Base-by-base conservation (phyloP, 495 filamentous ascomycete genomes). In the Podospora fimiseda region DNA sequence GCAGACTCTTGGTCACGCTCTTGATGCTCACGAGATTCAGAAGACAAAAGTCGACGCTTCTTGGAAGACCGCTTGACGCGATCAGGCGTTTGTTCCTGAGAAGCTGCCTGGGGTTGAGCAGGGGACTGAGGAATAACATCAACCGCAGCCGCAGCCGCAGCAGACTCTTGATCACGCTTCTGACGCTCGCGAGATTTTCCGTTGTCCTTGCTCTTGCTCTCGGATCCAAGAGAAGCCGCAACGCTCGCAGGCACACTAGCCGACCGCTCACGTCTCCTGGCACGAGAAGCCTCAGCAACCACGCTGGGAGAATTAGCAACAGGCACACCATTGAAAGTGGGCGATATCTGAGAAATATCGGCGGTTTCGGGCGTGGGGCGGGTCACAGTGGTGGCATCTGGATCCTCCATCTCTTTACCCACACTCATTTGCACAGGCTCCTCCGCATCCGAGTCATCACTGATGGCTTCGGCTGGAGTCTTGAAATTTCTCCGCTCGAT, bases 281-380 rank as follows among this genome's bases (percentile, higher is more conserved):
- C 22, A 11, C 55, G 50, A 15, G 45, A 9, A 0, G 49, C 39
- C 5, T 58, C 13, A 18, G 50, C 55, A 15, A 36, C 46, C 2
- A 50, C 30, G 8, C 45, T 53, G 0, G 51, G 55, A 3, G 55
- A 53, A 3, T 38, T 9, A 23, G 24, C 23, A 40, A 30, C 9
- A 33, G 27, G 27, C 27, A 33, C 27, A 33, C 27, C 27, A 33
- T 33, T 33, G 27, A 33, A 33, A 5, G 27, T 33, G 27, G 27
- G 27, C 27, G 27, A 33, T 6, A 33, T 33, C 11, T 33, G 27
- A 33, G 38, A 30, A n/a, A 18, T 7, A 5, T 40, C 40, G 4
- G 22, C 36, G 7, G 8, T 22, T 20, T 51, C 19, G 3, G 37
- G 21, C 6, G 21, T 33, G 37, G 20, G 11, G n/a, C n/a, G 15